phyloP scores from a whole-genome alignment of 2,329 filamentous ascomycete species.

The Alternaria triticina region DNA sequence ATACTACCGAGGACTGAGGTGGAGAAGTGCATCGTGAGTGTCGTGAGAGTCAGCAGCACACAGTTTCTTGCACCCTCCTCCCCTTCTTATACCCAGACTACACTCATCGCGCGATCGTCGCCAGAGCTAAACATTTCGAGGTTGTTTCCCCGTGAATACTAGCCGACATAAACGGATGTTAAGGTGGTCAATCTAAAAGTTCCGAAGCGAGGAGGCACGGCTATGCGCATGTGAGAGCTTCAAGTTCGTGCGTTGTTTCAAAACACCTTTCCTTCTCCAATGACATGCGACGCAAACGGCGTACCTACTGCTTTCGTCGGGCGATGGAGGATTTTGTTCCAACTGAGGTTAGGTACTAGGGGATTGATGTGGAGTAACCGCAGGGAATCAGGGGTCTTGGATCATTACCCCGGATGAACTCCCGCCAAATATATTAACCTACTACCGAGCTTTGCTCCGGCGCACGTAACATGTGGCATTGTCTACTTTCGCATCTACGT shows the following conservation, averaged over 20 bases:
- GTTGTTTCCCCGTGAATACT: not conserved
- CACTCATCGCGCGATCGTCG: not conserved
- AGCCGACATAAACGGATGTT: not conserved
- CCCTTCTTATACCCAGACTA: not conserved
- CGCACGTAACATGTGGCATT: not conserved
- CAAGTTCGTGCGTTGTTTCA: not conserved
- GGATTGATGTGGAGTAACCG: not conserved
- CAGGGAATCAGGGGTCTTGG: not conserved
- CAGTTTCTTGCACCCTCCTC: not conserved
- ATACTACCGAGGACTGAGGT: conserved; percentile 1
- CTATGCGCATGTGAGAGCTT: not conserved
- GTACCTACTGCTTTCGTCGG: not conserved
- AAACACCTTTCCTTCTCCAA: not conserved
- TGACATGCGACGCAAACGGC: not conserved
- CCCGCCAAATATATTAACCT: conserved; percentile 4
- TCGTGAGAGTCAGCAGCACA: not conserved
- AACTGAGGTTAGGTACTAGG: not conserved
- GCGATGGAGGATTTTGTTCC: not conserved
- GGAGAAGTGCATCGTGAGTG: conserved; percentile 15
- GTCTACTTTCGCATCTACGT: not conserved
- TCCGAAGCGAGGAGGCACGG: not conserved
- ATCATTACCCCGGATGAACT: not conserved
- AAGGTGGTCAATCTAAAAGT: not conserved
- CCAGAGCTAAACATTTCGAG: not conserved
- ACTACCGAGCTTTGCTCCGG: conserved; percentile 1